Conservation (phyloP, 1,284 basidiomycete genomes). For the Cryptococcus hybrid region DNA sequence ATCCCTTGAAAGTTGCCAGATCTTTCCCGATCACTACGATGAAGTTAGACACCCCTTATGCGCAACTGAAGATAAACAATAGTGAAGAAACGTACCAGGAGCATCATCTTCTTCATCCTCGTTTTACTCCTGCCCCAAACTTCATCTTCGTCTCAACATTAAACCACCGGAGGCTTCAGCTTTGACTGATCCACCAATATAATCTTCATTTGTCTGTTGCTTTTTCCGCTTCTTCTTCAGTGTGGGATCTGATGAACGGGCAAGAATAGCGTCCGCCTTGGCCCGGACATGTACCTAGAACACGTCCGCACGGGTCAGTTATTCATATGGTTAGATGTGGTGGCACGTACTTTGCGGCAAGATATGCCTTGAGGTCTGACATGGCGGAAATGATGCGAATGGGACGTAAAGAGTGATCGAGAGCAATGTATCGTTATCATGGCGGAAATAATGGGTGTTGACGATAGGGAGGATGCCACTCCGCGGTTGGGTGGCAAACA, state of each 20-base stretch:
- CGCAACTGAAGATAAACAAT: not conserved
- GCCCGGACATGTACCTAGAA: conserved; percentile 83
- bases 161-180: conserved; percentile 27
- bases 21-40: conserved; percentile 39
- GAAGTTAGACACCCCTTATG: not conserved
- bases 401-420: too few species aligned
- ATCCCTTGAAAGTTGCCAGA: conserved; percentile 40
- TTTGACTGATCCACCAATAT: conserved; percentile 42
- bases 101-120: conserved; percentile 44
- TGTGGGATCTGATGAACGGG: conserved; percentile 58
- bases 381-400: conserved; percentile 13
- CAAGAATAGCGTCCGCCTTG: conserved; percentile 92
- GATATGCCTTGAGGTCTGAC: conserved; percentile 54
- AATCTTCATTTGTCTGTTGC: conserved; percentile 63
- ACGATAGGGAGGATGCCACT: too few species aligned
- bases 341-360: conserved; percentile 50
- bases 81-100: conserved; percentile 42
- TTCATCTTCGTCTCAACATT: conserved; percentile 51
- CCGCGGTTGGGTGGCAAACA: not conserved
- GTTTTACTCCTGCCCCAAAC: conserved; percentile 51
- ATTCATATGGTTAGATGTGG: not conserved
- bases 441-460: too few species aligned
- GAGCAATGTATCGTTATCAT: too few species aligned
- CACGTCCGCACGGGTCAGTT: not conserved
- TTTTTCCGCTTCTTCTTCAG: conserved; percentile 61